Base-by-base conservation (phyloP, 805 yeast species). In the Lachancea fermentati region DNA sequence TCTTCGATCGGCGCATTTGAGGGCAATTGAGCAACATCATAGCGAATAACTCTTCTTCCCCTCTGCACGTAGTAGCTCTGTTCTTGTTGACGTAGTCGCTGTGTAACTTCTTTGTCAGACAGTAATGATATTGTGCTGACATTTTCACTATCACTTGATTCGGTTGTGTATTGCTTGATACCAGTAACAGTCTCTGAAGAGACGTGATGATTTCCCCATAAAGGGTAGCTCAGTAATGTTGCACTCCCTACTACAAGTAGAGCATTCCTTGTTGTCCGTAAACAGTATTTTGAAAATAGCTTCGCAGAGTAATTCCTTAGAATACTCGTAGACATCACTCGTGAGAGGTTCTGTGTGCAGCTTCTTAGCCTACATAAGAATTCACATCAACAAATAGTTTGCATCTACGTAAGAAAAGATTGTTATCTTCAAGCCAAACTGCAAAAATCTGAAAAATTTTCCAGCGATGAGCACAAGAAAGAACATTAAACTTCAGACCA, bases 1-100 rank as follows among this genome's bases (percentile, higher is more conserved):
- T 93, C 98, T 60, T 93, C 98, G 48, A 89, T 86, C 8, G 97
- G 97, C 39, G 83, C 79, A 60, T 93, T 93, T 32, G 94, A 82
- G 6, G 97, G 84, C 38, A 93, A 66, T 63, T 93, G 98, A 29
- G 93, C 75, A 19, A 87, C 75, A 59, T 93, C 98, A 57, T 88
- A 91, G 42, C 98, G 72, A 8, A 78, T 60, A 14, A 93, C 91
- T 15, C 97, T 97, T 45, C 83, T 81, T 9, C 91, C 89, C 43
- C 96, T 72, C 49, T 84, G 81, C 15, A 91, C 91, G 25, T 67
- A 59, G 54, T 81, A 85, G 46, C 91, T 79, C 60, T 89, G 93
- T 57, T 91, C 96, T 49, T 71, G 69, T 49, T 79, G 78, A 43
- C 89, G 75, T 47, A 89, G 68, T 44, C 76, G 73, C 22, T 70